A percentile compares a stretch with the other conserved stretches of the same genome.
Conservation (phyloP, 164 flowering plant species). For the Berberis thunbergii region DNA sequence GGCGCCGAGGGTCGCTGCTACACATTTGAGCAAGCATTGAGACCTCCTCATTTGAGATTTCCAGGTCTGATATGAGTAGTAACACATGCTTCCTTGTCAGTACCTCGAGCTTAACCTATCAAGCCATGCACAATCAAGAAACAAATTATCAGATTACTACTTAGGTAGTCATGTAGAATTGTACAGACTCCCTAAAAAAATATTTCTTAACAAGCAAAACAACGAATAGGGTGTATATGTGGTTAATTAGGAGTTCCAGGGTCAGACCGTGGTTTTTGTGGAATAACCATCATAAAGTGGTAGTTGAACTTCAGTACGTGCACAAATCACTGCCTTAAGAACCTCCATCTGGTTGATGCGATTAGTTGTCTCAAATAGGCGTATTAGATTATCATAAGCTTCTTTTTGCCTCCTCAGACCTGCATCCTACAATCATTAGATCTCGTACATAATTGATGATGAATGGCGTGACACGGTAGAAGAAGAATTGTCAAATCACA, state of each 20-base stretch:
- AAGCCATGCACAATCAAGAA: not conserved
- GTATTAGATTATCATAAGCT: slow-evolving; percentile 28
- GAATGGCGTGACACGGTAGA: not conserved
- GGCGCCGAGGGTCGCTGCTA: slow-evolving; percentile 23
- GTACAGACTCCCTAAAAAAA: not conserved
- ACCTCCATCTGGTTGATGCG: slow-evolving; percentile 67
- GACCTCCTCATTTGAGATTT: slow-evolving; percentile 49
- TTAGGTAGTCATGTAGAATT: not conserved
- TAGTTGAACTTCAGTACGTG: slow-evolving; percentile 34
- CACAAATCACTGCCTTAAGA: slow-evolving; percentile 39
- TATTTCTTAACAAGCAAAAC: not conserved
- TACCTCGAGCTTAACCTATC: slow-evolving; percentile 49
- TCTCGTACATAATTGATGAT: not conserved
- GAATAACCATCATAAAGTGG: slow-evolving; percentile 43
- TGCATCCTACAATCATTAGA: slow-evolving; percentile 23
- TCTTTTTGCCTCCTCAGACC: slow-evolving; percentile 43
- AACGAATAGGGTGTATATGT: not conserved
- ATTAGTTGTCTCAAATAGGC: slow-evolving; percentile 27
- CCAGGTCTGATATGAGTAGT: slow-evolving; percentile 64
- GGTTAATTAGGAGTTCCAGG: not conserved
- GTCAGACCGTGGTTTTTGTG: slow-evolving; percentile 23
- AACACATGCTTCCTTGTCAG: slow-evolving; percentile 67
- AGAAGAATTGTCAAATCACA: not conserved
- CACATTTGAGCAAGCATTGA: slow-evolving; percentile 48
- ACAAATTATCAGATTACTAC: not conserved